phyloP scores from a whole-genome alignment of 2,329 filamentous ascomycete species.

The Penicillium psychrosexuale region DNA sequence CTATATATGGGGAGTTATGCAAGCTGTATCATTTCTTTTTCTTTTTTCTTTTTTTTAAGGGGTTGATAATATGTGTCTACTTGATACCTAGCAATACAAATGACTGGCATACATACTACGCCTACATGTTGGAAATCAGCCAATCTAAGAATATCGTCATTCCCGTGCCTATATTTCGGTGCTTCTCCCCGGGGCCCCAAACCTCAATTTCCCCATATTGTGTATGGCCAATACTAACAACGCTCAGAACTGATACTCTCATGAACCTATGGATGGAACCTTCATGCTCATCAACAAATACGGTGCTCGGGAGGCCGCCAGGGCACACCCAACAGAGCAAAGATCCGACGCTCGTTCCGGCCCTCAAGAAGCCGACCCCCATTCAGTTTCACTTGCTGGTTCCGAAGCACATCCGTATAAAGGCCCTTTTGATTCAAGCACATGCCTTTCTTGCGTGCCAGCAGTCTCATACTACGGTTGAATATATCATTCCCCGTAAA shows the following conservation, averaged over 20 bases:
- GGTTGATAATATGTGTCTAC: background rate
- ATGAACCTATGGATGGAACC: background rate
- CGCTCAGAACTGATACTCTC: background rate
- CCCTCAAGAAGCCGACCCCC: constrained; percentile 72
- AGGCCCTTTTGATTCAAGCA: constrained; percentile 79
- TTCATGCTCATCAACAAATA: constrained; percentile 58
- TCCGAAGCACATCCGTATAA: constrained; percentile 67
- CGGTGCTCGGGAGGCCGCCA: constrained; percentile 76
- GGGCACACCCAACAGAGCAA: constrained; percentile 75
- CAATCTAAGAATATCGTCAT: background rate
- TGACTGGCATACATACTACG: background rate
- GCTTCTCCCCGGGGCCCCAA: background rate
- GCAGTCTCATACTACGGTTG: constrained; percentile 76
- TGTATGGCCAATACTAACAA: background rate
- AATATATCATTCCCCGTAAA: constrained; percentile 96
- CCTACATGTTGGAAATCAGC: background rate
- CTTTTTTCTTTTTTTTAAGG: background rate
- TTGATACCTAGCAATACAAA: background rate
- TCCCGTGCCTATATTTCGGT: background rate
- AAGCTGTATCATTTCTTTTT: background rate
- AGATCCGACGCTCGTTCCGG: constrained; percentile 72
- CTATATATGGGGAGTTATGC: background rate
- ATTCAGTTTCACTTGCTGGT: constrained; percentile 57
- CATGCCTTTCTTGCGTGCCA: constrained; percentile 80
- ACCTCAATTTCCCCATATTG: background rate